These are phyloP conservation scores for Ceratocystis albifundus DNA, from an alignment of 2,329 filamentous ascomycete species.

Conservation along the genomic window DNA sequence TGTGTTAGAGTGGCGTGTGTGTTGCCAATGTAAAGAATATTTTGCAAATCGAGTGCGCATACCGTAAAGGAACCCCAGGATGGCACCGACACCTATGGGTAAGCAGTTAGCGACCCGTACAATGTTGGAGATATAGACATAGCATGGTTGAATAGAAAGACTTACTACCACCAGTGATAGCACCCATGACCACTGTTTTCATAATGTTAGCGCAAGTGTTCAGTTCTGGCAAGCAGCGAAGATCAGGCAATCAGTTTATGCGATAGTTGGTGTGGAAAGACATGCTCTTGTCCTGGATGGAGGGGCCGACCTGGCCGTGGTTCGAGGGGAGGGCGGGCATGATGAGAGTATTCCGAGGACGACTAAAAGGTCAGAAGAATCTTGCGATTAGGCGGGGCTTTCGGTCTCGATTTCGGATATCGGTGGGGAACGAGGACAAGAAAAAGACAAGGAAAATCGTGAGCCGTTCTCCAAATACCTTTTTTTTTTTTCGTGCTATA, in stretches of 20 bases:
- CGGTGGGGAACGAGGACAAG: too few species aligned
- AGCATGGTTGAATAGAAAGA: conserved; percentile 26
- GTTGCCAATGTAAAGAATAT: neutral
- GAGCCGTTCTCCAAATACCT: neutral
- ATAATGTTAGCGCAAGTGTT: conserved; percentile 12
- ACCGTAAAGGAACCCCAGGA: conserved; percentile 98
- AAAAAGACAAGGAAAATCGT: too few species aligned
- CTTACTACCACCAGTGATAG: conserved; percentile 96
- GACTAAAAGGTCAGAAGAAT: neutral
- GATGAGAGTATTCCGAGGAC: neutral
- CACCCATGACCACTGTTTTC: conserved; percentile 84
- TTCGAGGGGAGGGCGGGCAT: conserved; percentile 37
- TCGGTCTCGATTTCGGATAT: too few species aligned
- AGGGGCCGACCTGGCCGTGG: conserved; percentile 29
- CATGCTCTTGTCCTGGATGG: conserved; percentile 41
- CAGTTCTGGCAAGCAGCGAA: neutral
- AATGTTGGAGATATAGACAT: neutral
- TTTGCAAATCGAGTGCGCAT: conserved; percentile 28
- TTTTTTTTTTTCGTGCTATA: neutral
- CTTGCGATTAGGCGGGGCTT: neutral
- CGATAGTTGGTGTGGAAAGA: neutral
- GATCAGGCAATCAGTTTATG: neutral
- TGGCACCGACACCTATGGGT: conserved; percentile 75
- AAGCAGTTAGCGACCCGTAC: conserved; percentile 13
- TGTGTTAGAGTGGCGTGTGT: conserved; percentile 23